phyloP scores from a whole-genome alignment of 2,329 filamentous ascomycete genomes.

The Phialocephala sp. region DNA sequence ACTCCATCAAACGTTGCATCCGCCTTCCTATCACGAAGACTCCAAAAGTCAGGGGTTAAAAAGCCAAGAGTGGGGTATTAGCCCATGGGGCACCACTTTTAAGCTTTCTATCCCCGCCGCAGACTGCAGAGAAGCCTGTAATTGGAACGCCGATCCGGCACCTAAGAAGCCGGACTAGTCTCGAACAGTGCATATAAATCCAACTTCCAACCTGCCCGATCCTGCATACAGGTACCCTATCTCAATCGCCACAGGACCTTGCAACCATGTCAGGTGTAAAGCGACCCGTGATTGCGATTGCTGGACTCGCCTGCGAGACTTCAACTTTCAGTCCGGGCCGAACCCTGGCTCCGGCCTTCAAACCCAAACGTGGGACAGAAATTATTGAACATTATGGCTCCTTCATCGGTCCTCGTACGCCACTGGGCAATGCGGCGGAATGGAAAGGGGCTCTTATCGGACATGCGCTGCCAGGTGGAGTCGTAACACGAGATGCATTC shows the following conservation, averaged over 20 bases:
- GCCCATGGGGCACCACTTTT: not conserved
- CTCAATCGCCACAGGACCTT: not conserved
- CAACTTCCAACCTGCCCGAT: not conserved
- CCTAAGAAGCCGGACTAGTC: not conserved
- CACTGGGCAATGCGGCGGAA: slow-evolving; percentile 49
- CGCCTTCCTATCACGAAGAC: not conserved
- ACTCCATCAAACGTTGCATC: slow-evolving; percentile 8
- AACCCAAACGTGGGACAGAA: slow-evolving; percentile 51
- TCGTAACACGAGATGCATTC: slow-evolving; percentile 53
- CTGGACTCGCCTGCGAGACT: slow-evolving; percentile 59
- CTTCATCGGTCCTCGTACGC: slow-evolving; percentile 50
- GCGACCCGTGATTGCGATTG: slow-evolving; percentile 54
- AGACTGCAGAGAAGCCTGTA: not conserved
- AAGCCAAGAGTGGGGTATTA: not conserved
- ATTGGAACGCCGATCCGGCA: not conserved
- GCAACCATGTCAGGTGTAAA: slow-evolving; percentile 33
- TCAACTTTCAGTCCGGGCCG: slow-evolving; percentile 58
- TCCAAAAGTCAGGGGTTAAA: too few species aligned
- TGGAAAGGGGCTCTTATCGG: slow-evolving; percentile 59
- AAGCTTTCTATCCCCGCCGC: slow-evolving; percentile 2
- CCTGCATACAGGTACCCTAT: slow-evolving; percentile 1
- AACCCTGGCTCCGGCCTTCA: slow-evolving; percentile 55
- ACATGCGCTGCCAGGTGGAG: slow-evolving; percentile 56
- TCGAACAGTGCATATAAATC: not conserved
- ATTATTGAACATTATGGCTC: slow-evolving; percentile 50